Evolutionary conservation across 1,139 yeast species (phyloP).

Genomic region (Scheffersomyces quercinus): DNA sequence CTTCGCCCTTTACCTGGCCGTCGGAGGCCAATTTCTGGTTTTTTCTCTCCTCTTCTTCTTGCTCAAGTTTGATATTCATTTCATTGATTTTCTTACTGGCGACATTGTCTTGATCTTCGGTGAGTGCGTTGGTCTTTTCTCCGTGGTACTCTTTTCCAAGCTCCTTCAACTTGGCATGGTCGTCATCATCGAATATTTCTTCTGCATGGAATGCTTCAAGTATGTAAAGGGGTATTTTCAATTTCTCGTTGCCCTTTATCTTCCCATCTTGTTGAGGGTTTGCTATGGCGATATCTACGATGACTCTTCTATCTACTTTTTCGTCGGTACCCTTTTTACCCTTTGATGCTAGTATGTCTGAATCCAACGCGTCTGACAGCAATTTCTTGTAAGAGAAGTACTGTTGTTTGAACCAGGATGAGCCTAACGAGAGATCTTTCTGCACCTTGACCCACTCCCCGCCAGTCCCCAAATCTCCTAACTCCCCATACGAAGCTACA

Average conservation of each 20-base stretch:
- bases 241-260: constrained; percentile 34
- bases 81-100: constrained; percentile 16
- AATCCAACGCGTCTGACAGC: constrained; percentile 20
- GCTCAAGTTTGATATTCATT: constrained; percentile 10
- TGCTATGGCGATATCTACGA: constrained; percentile 42
- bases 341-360: constrained; percentile 3
- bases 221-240: constrained; percentile 29
- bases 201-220: constrained; percentile 29
- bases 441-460: constrained; percentile 40
- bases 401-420: constrained; percentile 32
- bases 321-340: constrained; percentile 3
- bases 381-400: constrained; percentile 36
- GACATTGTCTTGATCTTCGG: constrained; percentile 16
- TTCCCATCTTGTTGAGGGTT: constrained; percentile 26
- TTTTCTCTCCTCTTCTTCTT: constrained; percentile 4
- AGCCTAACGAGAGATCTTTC: constrained; percentile 40
- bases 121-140: constrained; percentile 11
- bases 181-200: constrained; percentile 30
- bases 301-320: constrained; percentile 18
- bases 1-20: constrained; percentile 1
- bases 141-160: constrained; percentile 12
- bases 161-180: constrained; percentile 16
- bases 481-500: constrained; percentile 22
- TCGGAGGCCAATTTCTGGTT: constrained; percentile 1
- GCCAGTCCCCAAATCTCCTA: constrained; percentile 27